phyloP scores from a whole-genome alignment of 208 protist species.

The Acanthamoeba culbertsoni region DNA sequence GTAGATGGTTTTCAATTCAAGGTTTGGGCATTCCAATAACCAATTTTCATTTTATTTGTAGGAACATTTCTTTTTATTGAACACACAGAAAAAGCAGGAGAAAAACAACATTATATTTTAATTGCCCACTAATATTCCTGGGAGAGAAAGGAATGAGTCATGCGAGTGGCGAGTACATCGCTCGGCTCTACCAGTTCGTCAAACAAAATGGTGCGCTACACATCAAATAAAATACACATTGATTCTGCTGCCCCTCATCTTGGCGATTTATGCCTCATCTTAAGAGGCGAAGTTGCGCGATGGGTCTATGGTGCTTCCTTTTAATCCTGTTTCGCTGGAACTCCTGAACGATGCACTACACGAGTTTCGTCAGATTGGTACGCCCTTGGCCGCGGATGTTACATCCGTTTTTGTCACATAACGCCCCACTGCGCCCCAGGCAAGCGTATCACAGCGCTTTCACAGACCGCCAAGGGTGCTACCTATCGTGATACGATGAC shows the following conservation, averaged over 20 bases:
- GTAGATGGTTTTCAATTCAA: background rate
- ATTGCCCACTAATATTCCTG: background rate
- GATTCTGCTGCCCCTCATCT: background rate
- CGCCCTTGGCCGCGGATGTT: too few relatives aligned
- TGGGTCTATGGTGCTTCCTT: background rate
- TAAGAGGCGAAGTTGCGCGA: background rate
- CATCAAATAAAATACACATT: background rate
- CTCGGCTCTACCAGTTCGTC: background rate
- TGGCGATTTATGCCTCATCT: background rate
- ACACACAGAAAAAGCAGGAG: background rate
- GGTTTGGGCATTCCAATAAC: background rate
- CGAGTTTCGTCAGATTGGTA: slow-evolving; percentile 33
- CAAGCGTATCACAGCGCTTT: background rate
- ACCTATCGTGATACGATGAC: slow-evolving; percentile 26
- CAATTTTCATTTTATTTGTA: too few relatives aligned
- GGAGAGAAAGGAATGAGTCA: background rate
- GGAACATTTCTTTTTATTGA: too few relatives aligned
- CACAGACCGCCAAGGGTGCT: background rate
- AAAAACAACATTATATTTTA: background rate
- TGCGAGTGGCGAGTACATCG: background rate
- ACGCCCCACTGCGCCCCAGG: too few relatives aligned
- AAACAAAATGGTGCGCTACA: background rate
- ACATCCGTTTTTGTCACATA: too few relatives aligned
- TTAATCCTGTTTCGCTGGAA: background rate
- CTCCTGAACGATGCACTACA: background rate